Conservation (phyloP, 1,284 basidiomycete genomes). For the Puccinia sorghi region DNA sequence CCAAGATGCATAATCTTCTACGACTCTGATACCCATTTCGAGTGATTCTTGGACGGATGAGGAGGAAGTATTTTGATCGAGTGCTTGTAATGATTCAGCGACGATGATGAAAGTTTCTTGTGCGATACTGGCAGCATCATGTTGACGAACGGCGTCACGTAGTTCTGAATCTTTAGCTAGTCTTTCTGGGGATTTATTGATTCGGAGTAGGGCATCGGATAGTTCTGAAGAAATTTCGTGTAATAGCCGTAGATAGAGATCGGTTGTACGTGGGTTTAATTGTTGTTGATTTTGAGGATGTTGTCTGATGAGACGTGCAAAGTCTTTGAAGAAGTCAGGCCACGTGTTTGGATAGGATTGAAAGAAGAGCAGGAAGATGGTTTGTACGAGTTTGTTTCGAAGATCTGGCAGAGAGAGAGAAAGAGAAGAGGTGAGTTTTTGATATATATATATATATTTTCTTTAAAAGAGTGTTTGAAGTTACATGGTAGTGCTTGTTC, state of each 20-base stretch:
- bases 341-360: slow-evolving; percentile 81
- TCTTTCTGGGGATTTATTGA: slow-evolving; percentile 67
- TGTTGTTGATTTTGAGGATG: slow-evolving; percentile 62
- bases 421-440: slow-evolving; percentile 43
- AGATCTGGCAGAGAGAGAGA: slow-evolving; percentile 63
- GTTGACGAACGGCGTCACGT: slow-evolving; percentile 77
- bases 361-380: slow-evolving; percentile 90
- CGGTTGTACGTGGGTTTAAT: slow-evolving; percentile 76
- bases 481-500: slow-evolving; percentile 18
- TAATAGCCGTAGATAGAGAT: slow-evolving; percentile 82
- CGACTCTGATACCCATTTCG: slow-evolving; percentile 83
- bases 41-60: slow-evolving; percentile 68
- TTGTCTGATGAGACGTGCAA: slow-evolving; percentile 64
- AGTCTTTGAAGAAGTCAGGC: slow-evolving; percentile 65
- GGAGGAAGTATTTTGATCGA: slow-evolving; percentile 38
- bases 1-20: slow-evolving; percentile 95
- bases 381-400: slow-evolving; percentile 97
- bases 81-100: slow-evolving; percentile 64
- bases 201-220: slow-evolving; percentile 80
- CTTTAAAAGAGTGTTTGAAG: background rate
- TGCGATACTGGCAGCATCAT: slow-evolving; percentile 83
- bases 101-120: slow-evolving; percentile 82
- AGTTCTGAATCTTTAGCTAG: slow-evolving; percentile 77
- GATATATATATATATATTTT: no score
- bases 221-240: slow-evolving; percentile 90